Evolutionary conservation across 768 basidiomycete species (phyloP).

Genomic region (Tylopilus intermedius): DNA sequence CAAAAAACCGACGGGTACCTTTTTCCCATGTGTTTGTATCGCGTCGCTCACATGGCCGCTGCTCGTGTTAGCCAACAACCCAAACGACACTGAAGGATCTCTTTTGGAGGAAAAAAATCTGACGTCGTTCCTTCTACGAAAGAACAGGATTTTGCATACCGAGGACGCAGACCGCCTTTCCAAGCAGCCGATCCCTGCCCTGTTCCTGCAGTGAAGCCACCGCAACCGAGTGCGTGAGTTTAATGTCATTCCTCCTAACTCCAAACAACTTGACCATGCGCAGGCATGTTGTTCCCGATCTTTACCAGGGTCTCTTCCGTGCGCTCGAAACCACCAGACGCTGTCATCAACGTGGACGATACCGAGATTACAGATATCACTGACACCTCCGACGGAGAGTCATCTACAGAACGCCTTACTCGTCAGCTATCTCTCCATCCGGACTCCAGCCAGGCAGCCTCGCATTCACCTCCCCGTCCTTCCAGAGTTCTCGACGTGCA

Average conservation of each 20-base stretch:
- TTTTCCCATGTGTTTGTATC: neutral
- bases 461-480: no score
- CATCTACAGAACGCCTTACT: constrained; percentile 13
- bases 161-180: neutral
- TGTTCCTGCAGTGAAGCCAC: neutral
- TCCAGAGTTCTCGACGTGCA: no score
- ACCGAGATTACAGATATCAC: constrained; percentile 18
- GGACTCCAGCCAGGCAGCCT: neutral
- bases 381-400: constrained; percentile 13
- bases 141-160: neutral
- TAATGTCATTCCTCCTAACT: neutral
- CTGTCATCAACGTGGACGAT: constrained; percentile 14
- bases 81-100: constrained; percentile 28
- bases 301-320: constrained; percentile 14
- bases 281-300: constrained; percentile 26
- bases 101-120: constrained; percentile 18
- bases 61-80: constrained; percentile 8
- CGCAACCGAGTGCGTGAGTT: constrained; percentile 22
- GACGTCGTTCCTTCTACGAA: neutral
- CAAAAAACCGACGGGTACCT: constrained; percentile 18
- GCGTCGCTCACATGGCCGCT: constrained; percentile 6
- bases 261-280: neutral
- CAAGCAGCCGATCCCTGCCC: neutral
- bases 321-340: constrained; percentile 1
- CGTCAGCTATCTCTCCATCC: constrained; percentile 8